These are phyloP conservation scores for Pleurotus eryngii DNA, from an alignment of 768 basidiomycete genomes.

Conservation along the genomic window DNA sequence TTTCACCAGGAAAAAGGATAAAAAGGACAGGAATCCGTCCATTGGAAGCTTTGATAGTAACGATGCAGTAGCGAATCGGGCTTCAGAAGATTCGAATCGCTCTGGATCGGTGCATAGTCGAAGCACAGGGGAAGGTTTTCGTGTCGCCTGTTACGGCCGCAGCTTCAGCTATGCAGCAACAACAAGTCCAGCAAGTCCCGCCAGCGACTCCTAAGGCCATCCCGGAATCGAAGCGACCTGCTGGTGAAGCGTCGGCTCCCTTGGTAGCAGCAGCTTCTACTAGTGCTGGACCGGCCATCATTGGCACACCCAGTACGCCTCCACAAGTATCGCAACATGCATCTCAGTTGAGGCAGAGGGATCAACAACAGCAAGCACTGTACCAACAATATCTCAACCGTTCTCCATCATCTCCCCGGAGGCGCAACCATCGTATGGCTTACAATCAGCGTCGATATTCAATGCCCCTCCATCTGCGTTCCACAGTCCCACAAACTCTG, in stretches of 20 bases:
- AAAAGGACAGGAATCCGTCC: slow-evolving; percentile 44
- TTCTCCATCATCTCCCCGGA: slow-evolving; percentile 81
- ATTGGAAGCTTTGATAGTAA: slow-evolving; percentile 52
- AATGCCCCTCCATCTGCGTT: slow-evolving; percentile 39
- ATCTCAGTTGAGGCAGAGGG: slow-evolving; percentile 77
- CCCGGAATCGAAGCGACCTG: slow-evolving; percentile 25
- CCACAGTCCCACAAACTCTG: slow-evolving; percentile 36
- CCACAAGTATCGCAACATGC: slow-evolving; percentile 61
- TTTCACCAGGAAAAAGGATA: slow-evolving; percentile 77
- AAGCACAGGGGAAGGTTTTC: slow-evolving; percentile 25
- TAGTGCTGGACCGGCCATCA: slow-evolving; percentile 26
- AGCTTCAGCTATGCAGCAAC: slow-evolving; percentile 60
- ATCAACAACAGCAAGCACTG: slow-evolving; percentile 83
- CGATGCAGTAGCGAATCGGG: slow-evolving; percentile 32
- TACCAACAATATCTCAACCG: slow-evolving; percentile 89
- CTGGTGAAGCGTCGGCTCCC: slow-evolving; percentile 22
- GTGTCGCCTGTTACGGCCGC: slow-evolving; percentile 50
- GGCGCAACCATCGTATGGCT: slow-evolving; percentile 67
- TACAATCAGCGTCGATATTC: slow-evolving; percentile 71
- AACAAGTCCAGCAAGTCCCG: slow-evolving; percentile 24
- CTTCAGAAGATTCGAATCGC: slow-evolving; percentile 63
- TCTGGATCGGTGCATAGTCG: slow-evolving; percentile 42
- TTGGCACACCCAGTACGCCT: slow-evolving; percentile 21
- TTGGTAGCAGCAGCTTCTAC: slow-evolving; percentile 10
- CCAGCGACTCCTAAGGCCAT: slow-evolving; percentile 17